Evolutionary conservation across 2,329 filamentous ascomycete species (phyloP).

Genomic region (Hypoxylon sp.): DNA sequence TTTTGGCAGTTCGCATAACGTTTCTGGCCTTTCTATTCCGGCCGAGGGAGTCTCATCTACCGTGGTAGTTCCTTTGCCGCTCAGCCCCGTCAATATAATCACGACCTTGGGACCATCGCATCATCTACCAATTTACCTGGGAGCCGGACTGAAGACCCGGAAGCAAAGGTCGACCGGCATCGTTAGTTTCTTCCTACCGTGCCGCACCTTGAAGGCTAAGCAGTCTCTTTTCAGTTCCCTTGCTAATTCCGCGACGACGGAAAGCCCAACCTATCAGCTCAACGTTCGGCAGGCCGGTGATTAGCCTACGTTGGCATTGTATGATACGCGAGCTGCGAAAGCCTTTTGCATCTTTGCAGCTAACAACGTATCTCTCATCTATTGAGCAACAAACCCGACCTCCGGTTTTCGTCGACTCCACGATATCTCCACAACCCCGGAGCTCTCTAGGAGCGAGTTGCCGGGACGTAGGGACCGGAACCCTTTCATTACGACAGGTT

Average conservation of each 20-base stretch:
- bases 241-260: background rate
- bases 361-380: background rate
- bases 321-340: slow-evolving; percentile 10
- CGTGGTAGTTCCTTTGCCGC: slow-evolving; percentile 28
- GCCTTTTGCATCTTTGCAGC: background rate
- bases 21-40: slow-evolving; percentile 8
- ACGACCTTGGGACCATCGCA: background rate
- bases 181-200: background rate
- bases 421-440: slow-evolving; percentile 8
- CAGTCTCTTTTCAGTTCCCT: background rate
- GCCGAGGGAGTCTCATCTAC: slow-evolving; percentile 9
- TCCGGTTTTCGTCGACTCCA: slow-evolving; percentile 4
- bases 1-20: slow-evolving; percentile 7
- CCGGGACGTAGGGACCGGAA: background rate
- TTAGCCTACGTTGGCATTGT: slow-evolving; percentile 9
- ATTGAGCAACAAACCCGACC: background rate
- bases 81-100: slow-evolving; percentile 33
- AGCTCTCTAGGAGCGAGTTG: slow-evolving; percentile 6
- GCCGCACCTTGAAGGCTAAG: background rate
- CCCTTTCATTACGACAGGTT: background rate
- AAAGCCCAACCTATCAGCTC: slow-evolving; percentile 2
- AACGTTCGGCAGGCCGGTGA: slow-evolving; percentile 3
- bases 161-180: background rate
- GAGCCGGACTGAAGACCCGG: background rate
- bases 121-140: background rate